Evolutionary conservation across 768 basidiomycete species (phyloP), one percentile per base, ranked within the genome.

Genomic region (Phanerochaete carnosa): DNA sequence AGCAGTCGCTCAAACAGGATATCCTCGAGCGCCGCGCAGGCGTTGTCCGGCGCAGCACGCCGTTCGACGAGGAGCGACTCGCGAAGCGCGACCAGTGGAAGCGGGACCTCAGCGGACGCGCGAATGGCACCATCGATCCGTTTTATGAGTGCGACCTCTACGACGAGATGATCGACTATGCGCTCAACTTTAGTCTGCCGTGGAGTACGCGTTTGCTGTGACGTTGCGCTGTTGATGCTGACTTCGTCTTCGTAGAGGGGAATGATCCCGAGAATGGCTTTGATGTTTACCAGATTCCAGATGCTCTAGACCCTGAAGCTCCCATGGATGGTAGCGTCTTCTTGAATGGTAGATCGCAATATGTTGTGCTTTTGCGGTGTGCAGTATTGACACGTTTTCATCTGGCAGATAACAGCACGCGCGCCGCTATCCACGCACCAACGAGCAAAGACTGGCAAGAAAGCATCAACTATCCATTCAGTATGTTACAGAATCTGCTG

Each of bases 111-210:
- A 71, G 71, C n/a, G 74, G 71, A 30, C 77, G 81, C 35, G 72
- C 81, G 1, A 84, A 83, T 62, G 86, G 81, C 15, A 83, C 81
- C 1, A 78, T 73, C 43, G 73, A 75, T 51, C 67, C 74, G 25
- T 69, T 61, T 49, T 74, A 74, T 50, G 65, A 66, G 1, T 90
- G 89, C 70, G 76, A 83, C 59, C 69, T 90, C 23, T 77, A 83
- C 37, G 82, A 85, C 60, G 82, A 87, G 73, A 80, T 86, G 69
- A 67, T 86, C 30, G 88, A 90, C 71, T 90, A 90, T 64, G 86
- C 88, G 13, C 60, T 84, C 57, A 90, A 90, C 66, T 89, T 78
- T 65, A 87, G 88, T 0, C 85, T 80, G 69, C 89, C 89, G 2
- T 82, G 80, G 81, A 70, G 68, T 69, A 58, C 5, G 59, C 45